Evolutionary conservation across 2,329 filamentous ascomycete species (phyloP), one percentile per base, ranked within the genome.

Genomic region (Rhynchosporium secalis): DNA sequence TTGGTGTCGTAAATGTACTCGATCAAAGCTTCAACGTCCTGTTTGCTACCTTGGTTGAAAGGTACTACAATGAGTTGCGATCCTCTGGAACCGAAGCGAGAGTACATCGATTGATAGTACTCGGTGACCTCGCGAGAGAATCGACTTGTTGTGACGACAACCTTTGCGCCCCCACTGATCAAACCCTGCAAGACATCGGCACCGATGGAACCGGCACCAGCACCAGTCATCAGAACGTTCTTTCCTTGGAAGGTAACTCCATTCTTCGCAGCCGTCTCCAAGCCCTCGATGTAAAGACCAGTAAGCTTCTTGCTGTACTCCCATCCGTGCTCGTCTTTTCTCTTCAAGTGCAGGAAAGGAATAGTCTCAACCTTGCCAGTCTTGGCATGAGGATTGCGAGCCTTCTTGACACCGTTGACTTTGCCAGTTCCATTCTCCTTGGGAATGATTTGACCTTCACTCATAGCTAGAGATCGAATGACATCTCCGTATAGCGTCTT

Each of bases 251-350:
- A 99, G 52, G 88, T 95, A 63, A 99, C 87, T 76, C 95, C 95
- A 61, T 86, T 83, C 72, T 87, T 90, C 68, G 95, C 95, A 68
- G 93, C 92, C 66, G 93, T 86, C 79, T 96, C 93, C 38, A 99
- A 79, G 66, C 92, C 92, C 75, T 97, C 92, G 40, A 99, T 86
- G 76, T 99, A 99, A 70, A 93, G 78, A 62, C 91, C 90, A 29
- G 95, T 98, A 62, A 99, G 85, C 81, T 96, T 97, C 85, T 98
- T 99, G 86, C 92, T 98, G 82, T 98, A 99, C 74, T 98, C 93
- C 95, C 95, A 99, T 65, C 94, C 94, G 73, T 96, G 90, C 65
- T 93, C 86, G 59, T 91, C 87, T 78, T 96, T 96, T 77, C 92
- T 90, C 85, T 97, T 97, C 62, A 99, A 82, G 76, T 99, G 95